A percentile compares a stretch with the other conserved stretches of the same genome.
Evolutionary conservation across 2,329 filamentous ascomycete species (phyloP).

Genomic region (Ophiostoma australiae): DNA sequence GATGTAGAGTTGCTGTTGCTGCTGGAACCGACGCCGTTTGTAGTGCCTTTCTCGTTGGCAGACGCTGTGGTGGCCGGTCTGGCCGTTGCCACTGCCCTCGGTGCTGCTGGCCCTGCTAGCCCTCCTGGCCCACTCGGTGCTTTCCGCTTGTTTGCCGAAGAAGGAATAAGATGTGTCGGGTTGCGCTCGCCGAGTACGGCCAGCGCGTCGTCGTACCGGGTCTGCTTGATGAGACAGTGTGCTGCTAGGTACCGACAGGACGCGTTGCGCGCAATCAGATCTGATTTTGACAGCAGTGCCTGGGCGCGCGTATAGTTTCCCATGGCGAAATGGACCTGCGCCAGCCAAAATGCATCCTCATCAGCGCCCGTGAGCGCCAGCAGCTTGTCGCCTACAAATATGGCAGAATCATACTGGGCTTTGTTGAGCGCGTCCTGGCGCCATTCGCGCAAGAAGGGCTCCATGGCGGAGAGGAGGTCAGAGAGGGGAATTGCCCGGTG

Average conservation of each 20-base stretch:
- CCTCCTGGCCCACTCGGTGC: constrained; percentile 39
- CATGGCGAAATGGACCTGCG: constrained; percentile 94
- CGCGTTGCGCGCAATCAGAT: constrained; percentile 73
- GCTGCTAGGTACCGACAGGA: constrained; percentile 90
- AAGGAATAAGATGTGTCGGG: constrained; percentile 78
- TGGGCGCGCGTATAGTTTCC: constrained; percentile 93
- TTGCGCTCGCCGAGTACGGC: constrained; percentile 84
- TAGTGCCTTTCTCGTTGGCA: not conserved
- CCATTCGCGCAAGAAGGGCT: constrained; percentile 90
- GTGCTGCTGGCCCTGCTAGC: constrained; percentile 34
- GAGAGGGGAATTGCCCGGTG: not conserved
- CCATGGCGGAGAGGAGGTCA: constrained; percentile 53
- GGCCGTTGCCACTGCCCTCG: constrained; percentile 20
- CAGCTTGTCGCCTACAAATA: constrained; percentile 96
- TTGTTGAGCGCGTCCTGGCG: constrained; percentile 92
- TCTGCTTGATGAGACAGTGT: constrained; percentile 91
- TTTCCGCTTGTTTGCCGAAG: constrained; percentile 61
- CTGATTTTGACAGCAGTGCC: constrained; percentile 75
- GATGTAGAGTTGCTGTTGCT: not conserved
- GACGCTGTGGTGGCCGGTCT: not conserved
- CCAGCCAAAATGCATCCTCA: constrained; percentile 92
- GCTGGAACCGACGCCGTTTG: not conserved
- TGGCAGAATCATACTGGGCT: constrained; percentile 92
- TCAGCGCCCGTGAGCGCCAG: constrained; percentile 90
- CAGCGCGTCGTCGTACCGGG: constrained; percentile 83